Evolutionary conservation across 78 protist genomes (phyloP).

Genomic region (Pigoraptor vietnamica): DNA sequence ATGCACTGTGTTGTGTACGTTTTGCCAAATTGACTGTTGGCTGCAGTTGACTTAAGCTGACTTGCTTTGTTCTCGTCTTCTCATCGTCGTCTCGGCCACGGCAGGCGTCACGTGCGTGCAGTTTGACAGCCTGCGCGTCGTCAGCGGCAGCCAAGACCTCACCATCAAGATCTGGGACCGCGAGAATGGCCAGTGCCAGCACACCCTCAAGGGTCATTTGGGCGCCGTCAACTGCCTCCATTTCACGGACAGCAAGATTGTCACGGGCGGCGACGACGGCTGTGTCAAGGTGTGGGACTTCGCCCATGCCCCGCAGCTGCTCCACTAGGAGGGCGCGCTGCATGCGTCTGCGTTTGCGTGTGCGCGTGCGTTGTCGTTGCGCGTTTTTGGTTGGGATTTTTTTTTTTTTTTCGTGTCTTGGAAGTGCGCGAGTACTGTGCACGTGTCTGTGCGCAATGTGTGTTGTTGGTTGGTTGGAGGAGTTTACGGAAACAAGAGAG

Average conservation of each 20-base stretch:
- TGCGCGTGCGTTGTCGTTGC: too few relatives aligned
- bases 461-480: too few relatives aligned
- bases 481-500: too few relatives aligned
- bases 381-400: too few relatives aligned
- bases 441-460: too few relatives aligned
- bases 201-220: slow-evolving; percentile 15
- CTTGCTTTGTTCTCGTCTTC: not conserved
- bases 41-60: too few relatives aligned
- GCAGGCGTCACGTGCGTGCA: slow-evolving; percentile 18
- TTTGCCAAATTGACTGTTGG: not conserved
- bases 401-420: too few relatives aligned
- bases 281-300: slow-evolving; percentile 5
- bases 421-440: too few relatives aligned
- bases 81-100: not conserved
- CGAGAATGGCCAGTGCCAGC: not conserved
- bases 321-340: not conserved
- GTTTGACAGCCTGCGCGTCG: slow-evolving; percentile 34
- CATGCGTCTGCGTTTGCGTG: too few relatives aligned
- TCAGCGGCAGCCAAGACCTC: slow-evolving; percentile 18
- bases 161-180: slow-evolving; percentile 17
- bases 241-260: slow-evolving; percentile 21
- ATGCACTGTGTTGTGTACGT: not conserved
- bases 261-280: slow-evolving; percentile 21
- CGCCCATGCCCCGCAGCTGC: not conserved
- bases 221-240: slow-evolving; percentile 13